These are phyloP conservation scores for Phaeophleospora eucalypticola DNA, from an alignment of 2,329 filamentous ascomycete species.

Conservation along the genomic window DNA sequence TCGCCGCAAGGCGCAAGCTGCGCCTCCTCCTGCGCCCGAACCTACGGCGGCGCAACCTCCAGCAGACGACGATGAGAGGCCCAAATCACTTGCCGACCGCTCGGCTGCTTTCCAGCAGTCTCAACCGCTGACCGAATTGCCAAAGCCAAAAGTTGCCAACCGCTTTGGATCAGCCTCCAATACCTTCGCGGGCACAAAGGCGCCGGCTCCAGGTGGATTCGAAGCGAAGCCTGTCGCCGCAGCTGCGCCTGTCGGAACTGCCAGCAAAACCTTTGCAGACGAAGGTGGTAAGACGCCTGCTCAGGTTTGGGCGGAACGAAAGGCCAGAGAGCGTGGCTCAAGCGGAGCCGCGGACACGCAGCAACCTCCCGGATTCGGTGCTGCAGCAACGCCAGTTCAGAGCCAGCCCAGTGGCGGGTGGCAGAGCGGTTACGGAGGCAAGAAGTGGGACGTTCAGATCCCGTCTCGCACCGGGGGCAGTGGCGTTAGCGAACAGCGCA, in stretches of 20 bases:
- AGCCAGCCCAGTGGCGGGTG: constrained; percentile 77
- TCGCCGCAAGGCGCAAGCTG: constrained; percentile 71
- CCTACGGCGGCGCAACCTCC: constrained; percentile 45
- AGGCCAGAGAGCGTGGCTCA: constrained; percentile 68
- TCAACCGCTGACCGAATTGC: constrained; percentile 78
- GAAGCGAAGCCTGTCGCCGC: constrained; percentile 52
- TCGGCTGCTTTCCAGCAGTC: constrained; percentile 68
- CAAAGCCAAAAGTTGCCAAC: constrained; percentile 92
- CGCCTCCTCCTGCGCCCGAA: constrained; percentile 24
- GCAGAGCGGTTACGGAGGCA: constrained; percentile 89
- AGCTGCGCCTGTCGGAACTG: constrained; percentile 66
- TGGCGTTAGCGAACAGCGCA: constrained; percentile 57
- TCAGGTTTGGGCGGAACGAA: constrained; percentile 96
- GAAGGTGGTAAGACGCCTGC: constrained; percentile 93
- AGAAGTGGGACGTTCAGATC: constrained; percentile 82
- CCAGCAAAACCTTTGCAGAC: constrained; percentile 90
- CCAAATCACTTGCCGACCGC: constrained; percentile 68
- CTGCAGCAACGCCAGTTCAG: constrained; percentile 49
- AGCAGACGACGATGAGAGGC: constrained; percentile 47
- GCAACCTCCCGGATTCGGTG: constrained; percentile 34
- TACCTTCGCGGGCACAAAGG: constrained; percentile 81
- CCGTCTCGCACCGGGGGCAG: constrained; percentile 66
- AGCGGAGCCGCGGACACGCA: constrained; percentile 51
- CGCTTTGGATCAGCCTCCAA: constrained; percentile 70
- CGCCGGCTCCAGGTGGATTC: constrained; percentile 70